Percentiles rank a stretch among this genome's conserved stretches.
Evolutionary conservation across 1,284 basidiomycete species (phyloP).

Genomic region (Cryptococcus sp.): DNA sequence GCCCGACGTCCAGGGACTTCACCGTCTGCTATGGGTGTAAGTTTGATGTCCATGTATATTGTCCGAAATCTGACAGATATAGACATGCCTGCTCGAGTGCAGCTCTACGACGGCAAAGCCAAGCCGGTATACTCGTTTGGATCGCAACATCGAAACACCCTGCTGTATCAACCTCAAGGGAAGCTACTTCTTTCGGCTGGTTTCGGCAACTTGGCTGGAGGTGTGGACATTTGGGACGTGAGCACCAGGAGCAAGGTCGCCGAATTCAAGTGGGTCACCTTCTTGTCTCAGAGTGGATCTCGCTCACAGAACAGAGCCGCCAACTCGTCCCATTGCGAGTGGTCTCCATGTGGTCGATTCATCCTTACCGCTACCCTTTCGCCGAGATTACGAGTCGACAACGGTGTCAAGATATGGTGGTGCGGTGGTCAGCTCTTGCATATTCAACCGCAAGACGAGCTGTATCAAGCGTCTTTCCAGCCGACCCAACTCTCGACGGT

Average conservation of each 20-base stretch:
- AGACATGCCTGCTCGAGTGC: slow-evolving; percentile 94
- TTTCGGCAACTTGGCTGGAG: slow-evolving; percentile 93
- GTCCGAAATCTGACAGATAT: not conserved
- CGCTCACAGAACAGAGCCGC: slow-evolving; percentile 58
- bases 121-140: slow-evolving; percentile 88
- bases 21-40: slow-evolving; percentile 90
- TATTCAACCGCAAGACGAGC: slow-evolving; percentile 75
- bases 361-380: slow-evolving; percentile 90
- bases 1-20: slow-evolving; percentile 95
- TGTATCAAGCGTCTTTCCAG: slow-evolving; percentile 79
- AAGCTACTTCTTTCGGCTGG: slow-evolving; percentile 83
- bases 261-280: slow-evolving; percentile 54
- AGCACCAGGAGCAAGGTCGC: slow-evolving; percentile 75
- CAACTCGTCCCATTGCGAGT: slow-evolving; percentile 89
- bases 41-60: slow-evolving; percentile 38
- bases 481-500: slow-evolving; percentile 63
- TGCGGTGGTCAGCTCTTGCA: slow-evolving; percentile 79
- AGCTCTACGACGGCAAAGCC: slow-evolving; percentile 86
- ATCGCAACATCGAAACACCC: slow-evolving; percentile 79
- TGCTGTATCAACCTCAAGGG: slow-evolving; percentile 92
- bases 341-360: slow-evolving; percentile 90
- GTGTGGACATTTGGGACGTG: slow-evolving; percentile 87
- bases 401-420: slow-evolving; percentile 94
- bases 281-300: not conserved
- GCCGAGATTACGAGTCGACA: slow-evolving; percentile 91